Base-by-base conservation (phyloP, 805 yeast species). In the Blastobotrys peoriensis region DNA sequence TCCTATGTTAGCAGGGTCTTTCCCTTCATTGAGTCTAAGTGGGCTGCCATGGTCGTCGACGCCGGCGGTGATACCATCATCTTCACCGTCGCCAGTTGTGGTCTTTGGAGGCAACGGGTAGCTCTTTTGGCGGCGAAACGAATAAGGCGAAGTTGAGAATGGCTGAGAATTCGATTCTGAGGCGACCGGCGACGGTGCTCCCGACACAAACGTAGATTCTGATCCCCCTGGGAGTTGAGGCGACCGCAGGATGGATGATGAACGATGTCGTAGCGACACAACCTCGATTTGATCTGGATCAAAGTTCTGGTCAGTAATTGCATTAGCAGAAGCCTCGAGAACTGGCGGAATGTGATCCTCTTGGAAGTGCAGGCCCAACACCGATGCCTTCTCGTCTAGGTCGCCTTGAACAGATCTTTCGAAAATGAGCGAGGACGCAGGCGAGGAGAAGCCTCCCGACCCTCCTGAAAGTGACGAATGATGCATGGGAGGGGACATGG, bases 321-420 rank as follows among this genome's bases (percentile, higher is more conserved):
- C 68, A 48, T 82, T 77, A 16, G 80, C 73, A 3, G 93, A 76
- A 5, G 95, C 86, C 55, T 86, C 95, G 53, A 86, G 68, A 4
- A 86, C 86, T 0, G 96, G 89, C 1, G 94, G 84, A 17, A 86
- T 84, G 53, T 65, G 76, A 62, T 87, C 84, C 61, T 86, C 85
- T 30, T 69, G 67, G 63, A 70, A 64, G 54, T 65, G 70, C 3
- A 63, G 61, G 27, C 71, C 67, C 4, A 23, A 22, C 20, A 19
- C 13, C 33, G 36, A 66, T 46, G 22, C 58, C 19, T 40, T 30
- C 20, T 46, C 43, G 30, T 43, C 55, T 18, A 38, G 30, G 17
- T 78, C 78, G 49, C 79, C 85, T 57, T 81, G 83, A 5, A 81
- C 86, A 39, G 75, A 70, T 45, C 86, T 69, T 53, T 81, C 88